phyloP scores from a whole-genome alignment of 2,329 filamentous ascomycete genomes.

The Venturia effusa region DNA sequence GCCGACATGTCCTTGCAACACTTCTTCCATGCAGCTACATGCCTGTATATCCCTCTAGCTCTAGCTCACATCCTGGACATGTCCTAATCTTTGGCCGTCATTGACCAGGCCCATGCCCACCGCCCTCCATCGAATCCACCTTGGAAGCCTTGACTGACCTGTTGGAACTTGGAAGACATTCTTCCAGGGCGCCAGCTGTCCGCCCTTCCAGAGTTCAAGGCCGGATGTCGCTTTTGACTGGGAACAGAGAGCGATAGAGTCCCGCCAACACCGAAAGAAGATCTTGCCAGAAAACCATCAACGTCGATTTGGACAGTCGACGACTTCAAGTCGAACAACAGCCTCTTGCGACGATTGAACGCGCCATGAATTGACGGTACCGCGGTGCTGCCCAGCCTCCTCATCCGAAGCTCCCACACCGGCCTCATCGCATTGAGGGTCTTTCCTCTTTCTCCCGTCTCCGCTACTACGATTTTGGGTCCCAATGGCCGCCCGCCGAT shows the following conservation, averaged over 20 bases:
- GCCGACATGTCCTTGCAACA: neutral
- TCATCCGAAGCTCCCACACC: neutral
- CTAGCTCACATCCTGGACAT: neutral
- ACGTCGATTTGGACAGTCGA: neutral
- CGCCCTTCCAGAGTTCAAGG: neutral
- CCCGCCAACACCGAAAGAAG: neutral
- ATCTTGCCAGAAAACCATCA: neutral
- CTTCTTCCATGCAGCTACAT: neutral
- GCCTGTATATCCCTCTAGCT: neutral
- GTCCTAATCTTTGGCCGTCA: neutral
- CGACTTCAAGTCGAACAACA: neutral
- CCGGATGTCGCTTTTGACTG: neutral
- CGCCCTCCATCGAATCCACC: too few relatives aligned
- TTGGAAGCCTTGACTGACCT: too few relatives aligned
- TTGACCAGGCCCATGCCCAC: neutral
- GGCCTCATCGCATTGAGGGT: neutral
- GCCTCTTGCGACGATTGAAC: neutral
- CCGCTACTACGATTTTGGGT: neutral
- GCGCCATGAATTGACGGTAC: neutral
- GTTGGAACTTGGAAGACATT: too few relatives aligned
- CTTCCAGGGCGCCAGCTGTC: neutral
- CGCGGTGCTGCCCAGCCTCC: neutral
- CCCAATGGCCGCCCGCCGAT: slow-evolving; percentile 24
- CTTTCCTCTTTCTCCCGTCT: neutral
- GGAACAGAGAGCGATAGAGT: neutral